Evolutionary conservation across 768 basidiomycete genomes (phyloP), one percentile per base, ranked within the genome.

Genomic region (Tulasnella sp.): DNA sequence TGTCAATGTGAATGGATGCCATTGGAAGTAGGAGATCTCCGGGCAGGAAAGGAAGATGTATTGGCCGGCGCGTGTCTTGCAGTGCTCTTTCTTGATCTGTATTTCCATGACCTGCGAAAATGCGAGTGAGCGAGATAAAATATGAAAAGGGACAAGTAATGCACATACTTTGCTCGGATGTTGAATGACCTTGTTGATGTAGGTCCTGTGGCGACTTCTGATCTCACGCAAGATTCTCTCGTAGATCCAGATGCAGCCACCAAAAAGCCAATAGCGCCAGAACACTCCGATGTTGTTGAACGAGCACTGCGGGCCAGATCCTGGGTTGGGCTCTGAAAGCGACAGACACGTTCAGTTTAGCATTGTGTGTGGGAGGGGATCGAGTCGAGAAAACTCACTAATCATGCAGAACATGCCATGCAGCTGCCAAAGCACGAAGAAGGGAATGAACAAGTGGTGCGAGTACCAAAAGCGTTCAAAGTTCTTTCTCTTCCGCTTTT

Each of bases 341-440:
- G 15, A 17, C 29, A 4, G 11, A n/a, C 49, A 29, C 15, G 44
- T 22, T 51, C n/a, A 17, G 42, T n/a, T 15, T 7, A 7, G 7
- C 5, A 38, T 7, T 22, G 38, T 57, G 29, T 7, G 5, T 15
- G 34, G 2, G 19, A 27, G 60, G 21, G 3, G 7, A 15, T 17
- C 43, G 62, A 43, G 17, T 3, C 3, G n/a, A 21, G 42, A 31
- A 1, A 17, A 30, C 61, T 25, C 3, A 63, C 67, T 74, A 73
- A 93, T 90, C 88, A 92, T 91, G 73, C 91, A 92, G 80, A 90
- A 93, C 87, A 93, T 86, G 55, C 92, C 92, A 68, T 93, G 92
- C 29, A 94, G 75, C 70, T 97, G 93, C 93, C 93, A 96, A 68
- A 77, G 75, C 69, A 91, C 78, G 76, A 97, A 96, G 80, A 94